These are phyloP conservation scores for Capsicum baccatum DNA, from an alignment of 257 asterid species.

Conservation along the genomic window DNA sequence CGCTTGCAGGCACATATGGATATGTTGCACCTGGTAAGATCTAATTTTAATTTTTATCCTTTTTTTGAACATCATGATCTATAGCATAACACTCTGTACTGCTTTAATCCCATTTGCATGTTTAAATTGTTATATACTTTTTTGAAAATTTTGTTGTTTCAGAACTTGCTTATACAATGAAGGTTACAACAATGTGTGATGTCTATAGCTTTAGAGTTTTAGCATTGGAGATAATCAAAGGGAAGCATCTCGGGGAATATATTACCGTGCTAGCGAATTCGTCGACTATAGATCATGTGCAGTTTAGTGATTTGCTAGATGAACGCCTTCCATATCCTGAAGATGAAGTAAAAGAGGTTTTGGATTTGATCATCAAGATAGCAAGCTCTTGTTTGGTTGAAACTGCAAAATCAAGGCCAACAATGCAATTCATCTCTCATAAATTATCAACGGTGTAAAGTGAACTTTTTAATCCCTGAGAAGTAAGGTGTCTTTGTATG, in stretches of 20 bases:
- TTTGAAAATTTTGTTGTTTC: neutral
- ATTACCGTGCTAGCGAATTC: neutral
- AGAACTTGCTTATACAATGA: conserved; percentile 28
- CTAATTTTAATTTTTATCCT: neutral
- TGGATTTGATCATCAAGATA: neutral
- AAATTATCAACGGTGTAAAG: neutral
- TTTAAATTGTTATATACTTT: neutral
- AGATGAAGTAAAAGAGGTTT: no score
- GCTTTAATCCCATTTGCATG: neutral
- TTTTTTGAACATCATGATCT: neutral
- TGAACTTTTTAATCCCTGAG: neutral
- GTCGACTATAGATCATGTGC: neutral
- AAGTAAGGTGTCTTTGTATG: no score
- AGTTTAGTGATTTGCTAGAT: neutral
- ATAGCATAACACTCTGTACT: neutral
- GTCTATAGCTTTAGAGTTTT: conserved; percentile 29
- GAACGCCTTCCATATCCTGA: no score
- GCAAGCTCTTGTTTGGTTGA: neutral
- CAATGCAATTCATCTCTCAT: conserved; percentile 14
- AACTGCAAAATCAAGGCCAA: neutral
- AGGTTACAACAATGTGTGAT: conserved; percentile 24
- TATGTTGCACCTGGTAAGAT: conserved; percentile 16
- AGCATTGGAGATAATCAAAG: conserved; percentile 26
- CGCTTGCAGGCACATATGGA: neutral
- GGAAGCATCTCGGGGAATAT: conserved; percentile 2